phyloP scores from a whole-genome alignment of 257 asterid genomes.

The Solanum appendiculatum region DNA sequence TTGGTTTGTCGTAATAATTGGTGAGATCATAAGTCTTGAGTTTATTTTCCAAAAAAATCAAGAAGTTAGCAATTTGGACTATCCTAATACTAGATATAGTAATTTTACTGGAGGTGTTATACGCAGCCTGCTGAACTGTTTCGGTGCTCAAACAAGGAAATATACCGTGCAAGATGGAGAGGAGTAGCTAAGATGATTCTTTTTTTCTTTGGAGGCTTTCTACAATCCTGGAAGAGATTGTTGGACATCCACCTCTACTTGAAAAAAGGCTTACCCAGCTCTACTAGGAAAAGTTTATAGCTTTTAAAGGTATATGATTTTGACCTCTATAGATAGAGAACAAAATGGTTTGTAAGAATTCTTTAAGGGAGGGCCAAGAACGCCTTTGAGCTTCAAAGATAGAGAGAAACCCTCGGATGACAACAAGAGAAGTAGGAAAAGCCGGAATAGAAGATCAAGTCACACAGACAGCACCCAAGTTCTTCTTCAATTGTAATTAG shows the following conservation, averaged over 20 bases:
- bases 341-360: neutral
- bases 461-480: neutral
- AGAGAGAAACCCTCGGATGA: neutral
- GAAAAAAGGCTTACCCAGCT: neutral
- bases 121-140: neutral
- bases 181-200: neutral
- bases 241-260: neutral
- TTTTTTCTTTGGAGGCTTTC: neutral
- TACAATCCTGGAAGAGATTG: neutral
- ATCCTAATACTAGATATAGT: neutral
- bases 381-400: neutral
- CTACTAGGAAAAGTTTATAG: neutral
- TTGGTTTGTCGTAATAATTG: neutral
- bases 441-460: neutral
- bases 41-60: neutral
- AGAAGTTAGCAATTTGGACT: neutral
- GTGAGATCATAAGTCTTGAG: neutral
- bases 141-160: neutral
- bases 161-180: neutral
- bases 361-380: neutral
- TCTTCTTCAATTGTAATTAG: neutral
- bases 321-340: neutral
- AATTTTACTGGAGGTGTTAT: neutral
- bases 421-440: neutral
- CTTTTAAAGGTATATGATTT: neutral